Base-by-base conservation (phyloP, 306 rosid genomes). In the Citrullus colocynthis region DNA sequence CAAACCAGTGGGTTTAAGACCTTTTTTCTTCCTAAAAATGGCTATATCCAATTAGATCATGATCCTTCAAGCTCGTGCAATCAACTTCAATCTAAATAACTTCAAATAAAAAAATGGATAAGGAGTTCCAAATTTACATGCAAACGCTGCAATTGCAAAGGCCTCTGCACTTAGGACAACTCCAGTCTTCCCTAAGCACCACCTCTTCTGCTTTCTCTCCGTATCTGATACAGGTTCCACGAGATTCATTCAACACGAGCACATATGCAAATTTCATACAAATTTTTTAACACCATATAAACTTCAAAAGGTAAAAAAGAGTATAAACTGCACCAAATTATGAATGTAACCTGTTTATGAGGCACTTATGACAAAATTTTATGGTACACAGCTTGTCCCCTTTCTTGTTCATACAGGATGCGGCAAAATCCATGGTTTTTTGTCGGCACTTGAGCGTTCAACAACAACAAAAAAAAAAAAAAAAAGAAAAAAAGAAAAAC, bases 91-190 rank as follows among this genome's bases (percentile, higher is more conserved):
- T 28, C 76, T 24, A 48, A 24, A 13, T 1, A 71, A 66, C 74
- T 71, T 49, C 15, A 7, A 44, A 21, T 24, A 71, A 72, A 72
- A 24, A 48, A 28, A 28, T 16, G 45, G 28, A 77, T 62, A 6
- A 21, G 11, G 42, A 58, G 37, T 41, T 51, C 21, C 10, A 66
- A 72, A 60, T 90, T 83, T 81, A 87, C 99, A 74, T 83, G 92
- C 99, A 95, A 62, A 37, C 13, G 77, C 97, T 95, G 63, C 97
- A 92, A 66, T 91, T 92, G 86, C 99, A 95, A 17, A 81, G 60
- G 75, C 86, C 90, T 83, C 85, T 80, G 79, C 99, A 95, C 78
- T 44, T 95, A 9, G 99, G 97, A 76, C 99, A 95, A 3, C 5
- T 44, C 99, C 97, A 95, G 14, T 85, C 82, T 20, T 21, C 78